Conservation (phyloP, 2,329 filamentous ascomycete genomes). For the Intubia oerlemansii region DNA sequence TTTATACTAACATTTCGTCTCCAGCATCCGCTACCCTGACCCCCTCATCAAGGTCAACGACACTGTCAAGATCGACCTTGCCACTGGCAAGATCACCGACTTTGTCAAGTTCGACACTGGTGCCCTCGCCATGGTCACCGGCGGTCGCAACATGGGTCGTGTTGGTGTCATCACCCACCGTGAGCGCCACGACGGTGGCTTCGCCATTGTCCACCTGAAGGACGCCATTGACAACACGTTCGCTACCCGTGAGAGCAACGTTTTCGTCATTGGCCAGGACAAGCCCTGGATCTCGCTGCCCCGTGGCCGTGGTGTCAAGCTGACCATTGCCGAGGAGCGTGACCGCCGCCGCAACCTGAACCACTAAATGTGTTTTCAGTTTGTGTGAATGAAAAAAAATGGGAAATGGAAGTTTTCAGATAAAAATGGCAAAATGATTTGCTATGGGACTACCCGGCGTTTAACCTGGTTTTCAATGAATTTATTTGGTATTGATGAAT, state of each 20-base stretch:
- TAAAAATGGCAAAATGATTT: too few species aligned
- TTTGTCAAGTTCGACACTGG: slow-evolving; percentile 98
- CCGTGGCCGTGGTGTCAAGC: slow-evolving; percentile 99
- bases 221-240: slow-evolving; percentile 99
- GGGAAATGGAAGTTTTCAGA: too few species aligned
- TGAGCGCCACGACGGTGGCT: slow-evolving; percentile 99
- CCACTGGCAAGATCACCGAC: slow-evolving; percentile 94
- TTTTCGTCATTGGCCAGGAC: slow-evolving; percentile 95
- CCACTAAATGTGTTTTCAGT: too few species aligned
- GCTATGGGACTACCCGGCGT: too few species aligned
- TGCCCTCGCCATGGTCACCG: slow-evolving; percentile 93
- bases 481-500: too few species aligned
- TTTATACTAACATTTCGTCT: too few species aligned
- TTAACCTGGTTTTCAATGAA: too few species aligned
- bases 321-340: slow-evolving; percentile 96
- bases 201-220: slow-evolving; percentile 99
- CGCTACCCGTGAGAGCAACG: slow-evolving; percentile 97
- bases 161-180: slow-evolving; percentile 99
- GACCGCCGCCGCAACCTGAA: slow-evolving; percentile 96
- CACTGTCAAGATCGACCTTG: slow-evolving; percentile 96
- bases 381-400: too few species aligned
- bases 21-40: slow-evolving; percentile 99
- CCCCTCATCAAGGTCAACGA: slow-evolving; percentile 99
- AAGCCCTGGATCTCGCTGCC: slow-evolving; percentile 99
- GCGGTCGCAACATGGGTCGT: slow-evolving; percentile 99